These are phyloP conservation scores for Speleostelium caveatum DNA, from an alignment of 78 protist genomes.

Conservation along the genomic window DNA sequence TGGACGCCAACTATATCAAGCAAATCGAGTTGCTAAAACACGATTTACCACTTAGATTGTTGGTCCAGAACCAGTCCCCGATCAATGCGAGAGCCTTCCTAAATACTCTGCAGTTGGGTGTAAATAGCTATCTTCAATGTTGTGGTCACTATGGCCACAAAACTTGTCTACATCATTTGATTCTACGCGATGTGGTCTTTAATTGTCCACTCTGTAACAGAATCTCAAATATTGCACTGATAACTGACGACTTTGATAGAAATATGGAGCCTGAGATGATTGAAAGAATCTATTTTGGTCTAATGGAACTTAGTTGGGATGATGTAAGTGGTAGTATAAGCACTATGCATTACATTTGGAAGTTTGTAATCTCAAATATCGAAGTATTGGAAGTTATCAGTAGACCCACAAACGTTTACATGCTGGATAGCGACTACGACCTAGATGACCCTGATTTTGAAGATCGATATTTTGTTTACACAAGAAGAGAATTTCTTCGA, in stretches of 20 bases:
- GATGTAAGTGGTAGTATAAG: neutral
- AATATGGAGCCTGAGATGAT: neutral
- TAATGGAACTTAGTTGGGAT: neutral
- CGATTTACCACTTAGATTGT: neutral
- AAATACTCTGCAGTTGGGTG: neutral
- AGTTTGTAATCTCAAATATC: constrained; percentile 26
- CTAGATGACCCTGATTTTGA: neutral
- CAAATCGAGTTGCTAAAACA: neutral
- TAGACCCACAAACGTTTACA: neutral
- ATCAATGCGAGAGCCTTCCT: neutral
- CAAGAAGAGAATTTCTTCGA: constrained; percentile 30
- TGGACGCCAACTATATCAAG: too few relatives aligned
- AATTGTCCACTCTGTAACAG: constrained; percentile 69
- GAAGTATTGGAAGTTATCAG: constrained; percentile 31
- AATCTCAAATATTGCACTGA: constrained; percentile 10
- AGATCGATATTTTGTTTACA: neutral
- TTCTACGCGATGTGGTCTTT: neutral
- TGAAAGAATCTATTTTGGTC: neutral
- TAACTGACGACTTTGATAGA: neutral
- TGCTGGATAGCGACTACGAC: neutral
- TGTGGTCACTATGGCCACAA: constrained; percentile 60
- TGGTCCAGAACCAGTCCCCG: too few relatives aligned
- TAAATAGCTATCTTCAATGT: neutral
- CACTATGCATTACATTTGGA: neutral
- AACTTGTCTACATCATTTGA: constrained; percentile 1